These are phyloP conservation scores for Claviceps sorghi DNA, from an alignment of 2,329 filamentous ascomycete species.

Conservation along the genomic window DNA sequence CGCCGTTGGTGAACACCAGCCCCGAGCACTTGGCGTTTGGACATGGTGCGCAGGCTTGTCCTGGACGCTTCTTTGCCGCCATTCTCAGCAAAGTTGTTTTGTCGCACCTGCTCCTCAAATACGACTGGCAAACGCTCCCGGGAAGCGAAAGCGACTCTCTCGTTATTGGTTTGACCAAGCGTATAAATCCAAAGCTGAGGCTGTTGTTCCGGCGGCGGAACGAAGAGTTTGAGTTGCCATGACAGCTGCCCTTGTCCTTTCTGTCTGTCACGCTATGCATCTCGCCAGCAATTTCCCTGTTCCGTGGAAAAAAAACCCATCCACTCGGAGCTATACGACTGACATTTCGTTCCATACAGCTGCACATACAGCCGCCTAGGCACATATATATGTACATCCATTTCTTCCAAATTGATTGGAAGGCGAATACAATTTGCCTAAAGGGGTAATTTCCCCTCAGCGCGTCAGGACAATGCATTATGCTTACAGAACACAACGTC, in stretches of 20 bases:
- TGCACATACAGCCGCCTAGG: no score
- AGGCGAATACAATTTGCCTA: no score
- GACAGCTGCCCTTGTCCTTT: neutral
- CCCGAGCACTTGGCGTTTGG: slow-evolving; percentile 6
- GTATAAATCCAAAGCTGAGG: slow-evolving; percentile 4
- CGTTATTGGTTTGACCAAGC: slow-evolving; percentile 5
- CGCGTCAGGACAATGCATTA: no score
- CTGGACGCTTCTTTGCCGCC: slow-evolving; percentile 6
- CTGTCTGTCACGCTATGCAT: neutral
- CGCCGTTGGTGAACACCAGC: slow-evolving; percentile 5
- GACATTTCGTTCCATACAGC: neutral
- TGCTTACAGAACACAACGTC: no score
- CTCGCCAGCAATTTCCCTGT: neutral
- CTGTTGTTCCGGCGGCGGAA: slow-evolving; percentile 3
- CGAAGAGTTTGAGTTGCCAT: slow-evolving; percentile 5
- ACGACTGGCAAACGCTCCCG: slow-evolving; percentile 5
- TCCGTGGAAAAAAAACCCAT: no score
- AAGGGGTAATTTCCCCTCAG: no score
- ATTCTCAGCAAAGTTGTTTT: slow-evolving; percentile 4
- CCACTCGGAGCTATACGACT: neutral
- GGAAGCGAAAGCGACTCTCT: slow-evolving; percentile 1
- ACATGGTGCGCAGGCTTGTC: slow-evolving; percentile 6
- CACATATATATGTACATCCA: no score
- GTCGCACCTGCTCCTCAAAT: slow-evolving; percentile 6
- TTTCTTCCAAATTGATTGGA: no score